Conservation (phyloP, 2,329 filamentous ascomycete genomes). For the Leptodontidium sp. region DNA sequence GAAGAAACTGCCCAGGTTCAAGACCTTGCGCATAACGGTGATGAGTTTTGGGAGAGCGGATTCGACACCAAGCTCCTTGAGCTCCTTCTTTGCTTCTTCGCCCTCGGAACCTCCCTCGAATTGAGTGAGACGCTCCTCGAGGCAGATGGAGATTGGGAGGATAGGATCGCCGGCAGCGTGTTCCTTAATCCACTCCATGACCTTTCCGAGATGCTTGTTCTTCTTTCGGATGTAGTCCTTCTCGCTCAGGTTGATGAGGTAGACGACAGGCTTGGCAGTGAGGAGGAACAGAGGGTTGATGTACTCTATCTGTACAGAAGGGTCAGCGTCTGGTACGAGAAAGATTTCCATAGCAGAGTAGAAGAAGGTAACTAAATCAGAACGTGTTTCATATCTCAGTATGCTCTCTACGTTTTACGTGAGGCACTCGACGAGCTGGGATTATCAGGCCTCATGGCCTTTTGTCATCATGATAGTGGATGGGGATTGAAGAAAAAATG, state of each 20-base stretch:
- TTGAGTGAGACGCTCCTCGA: conserved; percentile 88
- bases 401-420: conserved; percentile 78
- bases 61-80: conserved; percentile 86
- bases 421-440: conserved; percentile 99
- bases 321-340: conserved; percentile 36
- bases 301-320: conserved; percentile 77
- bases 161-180: conserved; percentile 88
- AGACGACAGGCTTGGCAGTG: conserved; percentile 96
- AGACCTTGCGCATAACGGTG: conserved; percentile 87
- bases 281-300: conserved; percentile 97
- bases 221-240: conserved; percentile 98
- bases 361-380: conserved; percentile 40
- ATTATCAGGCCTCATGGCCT: conserved; percentile 93
- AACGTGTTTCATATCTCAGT: conserved; percentile 76
- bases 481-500: conserved; percentile 37
- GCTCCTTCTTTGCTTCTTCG: conserved; percentile 80
- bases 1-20: conserved; percentile 96
- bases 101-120: conserved; percentile 70
- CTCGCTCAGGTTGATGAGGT: conserved; percentile 95
- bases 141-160: conserved; percentile 90
- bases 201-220: conserved; percentile 97
- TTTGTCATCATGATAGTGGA: conserved; percentile 89
- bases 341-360: conserved; percentile 37
- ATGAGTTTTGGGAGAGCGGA: conserved; percentile 93
- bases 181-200: conserved; percentile 95